phyloP scores from a whole-genome alignment of 495 filamentous ascomycete genomes.

The Pyronema omphalodes region DNA sequence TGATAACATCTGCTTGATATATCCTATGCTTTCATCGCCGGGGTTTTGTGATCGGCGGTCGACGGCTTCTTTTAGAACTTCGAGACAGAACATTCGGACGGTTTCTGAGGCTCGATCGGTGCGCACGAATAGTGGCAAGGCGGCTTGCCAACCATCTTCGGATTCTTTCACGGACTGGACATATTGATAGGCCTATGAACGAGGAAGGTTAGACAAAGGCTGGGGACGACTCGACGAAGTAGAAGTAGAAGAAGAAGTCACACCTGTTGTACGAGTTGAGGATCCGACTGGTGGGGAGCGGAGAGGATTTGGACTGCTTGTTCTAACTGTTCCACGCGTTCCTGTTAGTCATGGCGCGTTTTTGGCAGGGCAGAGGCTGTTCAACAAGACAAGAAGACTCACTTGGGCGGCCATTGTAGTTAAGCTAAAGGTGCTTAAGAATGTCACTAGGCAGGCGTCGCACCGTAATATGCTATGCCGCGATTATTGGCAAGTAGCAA shows the following conservation, averaged over 20 bases:
- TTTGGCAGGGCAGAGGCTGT: not conserved
- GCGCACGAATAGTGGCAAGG: slow-evolving; percentile 65
- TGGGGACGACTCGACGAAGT: not conserved
- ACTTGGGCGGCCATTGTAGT: slow-evolving; percentile 1
- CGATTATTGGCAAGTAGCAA: slow-evolving; percentile 1
- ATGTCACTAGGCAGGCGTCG: not conserved
- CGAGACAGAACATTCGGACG: slow-evolving; percentile 69
- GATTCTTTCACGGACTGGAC: slow-evolving; percentile 19
- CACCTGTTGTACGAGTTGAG: slow-evolving; percentile 19
- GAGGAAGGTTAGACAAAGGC: not conserved
- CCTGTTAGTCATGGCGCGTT: not conserved
- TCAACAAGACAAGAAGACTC: not conserved
- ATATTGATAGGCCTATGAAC: slow-evolving; percentile 18
- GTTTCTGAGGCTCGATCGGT: slow-evolving; percentile 64
- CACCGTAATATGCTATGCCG: slow-evolving; percentile 1
- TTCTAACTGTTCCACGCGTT: slow-evolving; percentile 12
- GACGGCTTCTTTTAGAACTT: slow-evolving; percentile 80
- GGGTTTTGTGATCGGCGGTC: slow-evolving; percentile 44
- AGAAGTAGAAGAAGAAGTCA: not conserved
- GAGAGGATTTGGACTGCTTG: slow-evolving; percentile 20
- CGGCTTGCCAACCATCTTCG: slow-evolving; percentile 56
- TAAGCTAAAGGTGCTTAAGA: not conserved
- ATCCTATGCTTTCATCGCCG: slow-evolving; percentile 43
- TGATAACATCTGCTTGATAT: slow-evolving; percentile 59
- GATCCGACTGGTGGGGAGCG: slow-evolving; percentile 7